A percentile compares a stretch with the other conserved stretches of the same genome.
Conservation (phyloP, 768 basidiomycete genomes). For the Cytidiella melzeri region DNA sequence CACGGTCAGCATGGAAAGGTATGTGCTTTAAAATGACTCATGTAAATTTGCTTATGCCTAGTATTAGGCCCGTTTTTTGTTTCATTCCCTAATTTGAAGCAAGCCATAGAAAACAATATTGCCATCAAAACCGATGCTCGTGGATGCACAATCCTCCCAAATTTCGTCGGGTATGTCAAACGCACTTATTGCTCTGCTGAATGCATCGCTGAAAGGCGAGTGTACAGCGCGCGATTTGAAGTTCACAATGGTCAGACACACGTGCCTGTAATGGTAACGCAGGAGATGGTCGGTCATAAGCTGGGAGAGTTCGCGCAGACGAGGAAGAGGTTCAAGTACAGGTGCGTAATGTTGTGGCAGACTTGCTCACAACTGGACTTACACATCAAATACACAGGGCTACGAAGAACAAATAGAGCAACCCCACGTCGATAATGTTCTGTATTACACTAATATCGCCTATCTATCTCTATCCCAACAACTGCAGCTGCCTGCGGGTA, state of each 20-base stretch:
- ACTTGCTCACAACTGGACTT: background rate
- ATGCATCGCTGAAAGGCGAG: background rate
- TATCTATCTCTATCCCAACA: no score
- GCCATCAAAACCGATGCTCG: conserved; percentile 86
- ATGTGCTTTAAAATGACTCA: background rate
- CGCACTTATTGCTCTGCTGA: background rate
- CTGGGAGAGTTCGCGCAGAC: conserved; percentile 92
- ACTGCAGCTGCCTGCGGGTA: no score
- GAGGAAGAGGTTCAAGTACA: conserved; percentile 80
- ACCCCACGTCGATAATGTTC: no score
- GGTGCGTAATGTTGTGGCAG: conserved; percentile 44
- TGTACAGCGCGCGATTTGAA: conserved; percentile 69
- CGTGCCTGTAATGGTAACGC: conserved; percentile 77
- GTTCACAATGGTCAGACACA: conserved; percentile 96
- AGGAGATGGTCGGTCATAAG: conserved; percentile 99
- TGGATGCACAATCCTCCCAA: conserved; percentile 89
- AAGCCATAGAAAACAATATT: conserved; percentile 74
- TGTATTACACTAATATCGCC: no score
- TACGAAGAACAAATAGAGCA: conserved; percentile 38
- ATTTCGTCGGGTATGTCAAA: conserved; percentile 84
- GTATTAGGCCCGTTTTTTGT: conserved; percentile 86
- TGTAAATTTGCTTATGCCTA: background rate
- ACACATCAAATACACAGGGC: conserved; percentile 20
- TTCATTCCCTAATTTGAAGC: conserved; percentile 81
- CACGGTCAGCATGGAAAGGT: conserved; percentile 85